Percentiles rank a stretch among this genome's conserved stretches.
These are phyloP conservation scores for Capsicum baccatum DNA, from an alignment of 257 asterid species.

Conservation along the genomic window DNA sequence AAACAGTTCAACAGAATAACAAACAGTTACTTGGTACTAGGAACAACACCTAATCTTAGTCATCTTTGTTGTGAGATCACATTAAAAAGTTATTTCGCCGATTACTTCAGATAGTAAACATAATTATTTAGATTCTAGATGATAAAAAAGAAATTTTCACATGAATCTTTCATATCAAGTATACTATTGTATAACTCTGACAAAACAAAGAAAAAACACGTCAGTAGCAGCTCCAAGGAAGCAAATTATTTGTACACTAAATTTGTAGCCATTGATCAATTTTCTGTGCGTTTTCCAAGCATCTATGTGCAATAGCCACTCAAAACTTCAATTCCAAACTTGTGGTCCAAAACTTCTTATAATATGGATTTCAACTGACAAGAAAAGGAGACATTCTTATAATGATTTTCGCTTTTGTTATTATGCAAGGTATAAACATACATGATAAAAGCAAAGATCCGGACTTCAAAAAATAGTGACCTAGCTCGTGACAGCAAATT, in stretches of 20 bases:
- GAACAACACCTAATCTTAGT: not conserved
- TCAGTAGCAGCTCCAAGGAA: not conserved
- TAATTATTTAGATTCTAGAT: not conserved
- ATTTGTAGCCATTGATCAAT: not conserved
- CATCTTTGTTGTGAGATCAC: not conserved
- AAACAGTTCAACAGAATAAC: conserved; percentile 14
- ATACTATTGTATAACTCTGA: not conserved
- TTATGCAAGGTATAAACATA: no score
- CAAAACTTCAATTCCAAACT: not conserved
- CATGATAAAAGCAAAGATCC: no score
- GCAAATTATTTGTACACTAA: not conserved
- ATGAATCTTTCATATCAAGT: not conserved
- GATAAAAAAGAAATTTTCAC: not conserved
- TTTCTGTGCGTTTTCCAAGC: not conserved
- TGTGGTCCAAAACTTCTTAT: not conserved
- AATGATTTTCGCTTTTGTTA: no score
- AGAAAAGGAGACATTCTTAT: not conserved
- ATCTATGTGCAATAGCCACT: not conserved
- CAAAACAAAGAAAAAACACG: not conserved
- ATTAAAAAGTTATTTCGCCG: not conserved
- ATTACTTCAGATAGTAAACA: not conserved
- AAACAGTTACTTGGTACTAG: not conserved
- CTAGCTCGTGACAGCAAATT: no score
- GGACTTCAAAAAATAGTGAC: no score
- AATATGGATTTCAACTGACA: no score